Evolutionary conservation across 2,329 filamentous ascomycete genomes (phyloP).

Genomic region (Sclerotinia subarctica): DNA sequence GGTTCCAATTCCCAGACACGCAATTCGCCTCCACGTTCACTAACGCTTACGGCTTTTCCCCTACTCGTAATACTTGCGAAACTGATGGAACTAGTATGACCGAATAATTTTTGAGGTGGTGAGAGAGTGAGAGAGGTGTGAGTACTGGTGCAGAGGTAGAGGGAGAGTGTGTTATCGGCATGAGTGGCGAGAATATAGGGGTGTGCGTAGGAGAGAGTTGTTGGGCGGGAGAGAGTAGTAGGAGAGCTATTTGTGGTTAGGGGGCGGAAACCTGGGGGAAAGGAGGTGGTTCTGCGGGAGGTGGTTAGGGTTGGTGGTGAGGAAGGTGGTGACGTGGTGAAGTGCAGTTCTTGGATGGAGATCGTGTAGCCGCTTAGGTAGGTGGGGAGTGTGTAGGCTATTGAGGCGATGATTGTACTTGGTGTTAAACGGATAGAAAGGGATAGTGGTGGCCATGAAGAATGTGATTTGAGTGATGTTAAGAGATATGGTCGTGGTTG

Average conservation of each 20-base stretch:
- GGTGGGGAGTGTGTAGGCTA: slow-evolving; percentile 81
- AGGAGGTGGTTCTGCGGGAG: slow-evolving; percentile 10
- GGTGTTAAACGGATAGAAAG: slow-evolving; percentile 73
- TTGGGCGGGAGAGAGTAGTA: slow-evolving; percentile 24
- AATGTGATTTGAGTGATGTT: slow-evolving; percentile 77
- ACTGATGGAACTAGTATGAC: slow-evolving; percentile 68
- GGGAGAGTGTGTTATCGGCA: slow-evolving; percentile 67
- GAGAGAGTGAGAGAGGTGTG: slow-evolving; percentile 54
- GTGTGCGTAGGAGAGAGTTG: slow-evolving; percentile 49
- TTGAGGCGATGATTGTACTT: slow-evolving; percentile 68
- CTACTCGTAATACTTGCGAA: slow-evolving; percentile 65
- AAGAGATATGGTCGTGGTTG: slow-evolving; percentile 50
- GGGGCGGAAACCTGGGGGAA: background rate
- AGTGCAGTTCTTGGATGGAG: slow-evolving; percentile 71
- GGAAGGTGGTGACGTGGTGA: slow-evolving; percentile 16
- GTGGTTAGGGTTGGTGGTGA: background rate
- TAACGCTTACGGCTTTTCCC: slow-evolving; percentile 63
- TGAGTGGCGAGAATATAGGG: slow-evolving; percentile 68
- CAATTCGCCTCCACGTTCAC: slow-evolving; percentile 25
- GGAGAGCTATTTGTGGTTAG: background rate
- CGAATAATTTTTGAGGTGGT: slow-evolving; percentile 62
- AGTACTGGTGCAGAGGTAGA: slow-evolving; percentile 65
- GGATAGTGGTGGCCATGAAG: slow-evolving; percentile 72
- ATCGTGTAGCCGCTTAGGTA: slow-evolving; percentile 79
- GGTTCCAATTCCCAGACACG: slow-evolving; percentile 20